A percentile compares a stretch with the other conserved stretches of the same genome.
These are phyloP conservation scores for Macrolepiota dolichaula DNA, from an alignment of 768 basidiomycete species.

Conservation along the genomic window DNA sequence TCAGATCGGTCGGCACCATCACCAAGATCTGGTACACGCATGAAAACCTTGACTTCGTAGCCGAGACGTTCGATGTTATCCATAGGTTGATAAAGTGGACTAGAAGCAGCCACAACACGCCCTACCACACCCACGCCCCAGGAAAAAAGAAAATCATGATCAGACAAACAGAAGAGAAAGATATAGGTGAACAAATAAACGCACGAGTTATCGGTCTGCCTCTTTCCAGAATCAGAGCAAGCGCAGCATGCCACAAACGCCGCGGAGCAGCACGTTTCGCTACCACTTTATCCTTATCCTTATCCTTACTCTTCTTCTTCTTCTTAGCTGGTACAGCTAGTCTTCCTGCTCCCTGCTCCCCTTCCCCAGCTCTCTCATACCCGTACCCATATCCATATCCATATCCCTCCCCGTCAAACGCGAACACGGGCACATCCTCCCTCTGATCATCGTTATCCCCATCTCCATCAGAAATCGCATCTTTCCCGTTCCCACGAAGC, in stretches of 20 bases:
- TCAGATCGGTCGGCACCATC: constrained; percentile 10
- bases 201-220: constrained; percentile 68
- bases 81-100: constrained; percentile 82
- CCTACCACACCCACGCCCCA: constrained; percentile 23
- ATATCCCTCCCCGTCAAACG: neutral
- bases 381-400: no score
- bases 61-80: constrained; percentile 68
- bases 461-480: constrained; percentile 22
- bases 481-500: constrained; percentile 12
- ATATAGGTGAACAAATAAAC: constrained; percentile 14
- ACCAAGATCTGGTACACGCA: constrained; percentile 66
- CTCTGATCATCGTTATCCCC: constrained; percentile 12
- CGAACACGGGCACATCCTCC: neutral
- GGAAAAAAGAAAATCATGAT: no score
- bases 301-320: constrained; percentile 14
- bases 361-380: constrained; percentile 15
- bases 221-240: constrained; percentile 77
- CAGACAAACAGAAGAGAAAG: neutral
- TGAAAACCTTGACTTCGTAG: constrained; percentile 69
- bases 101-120: constrained; percentile 76
- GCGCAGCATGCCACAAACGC: constrained; percentile 73
- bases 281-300: constrained; percentile 13
- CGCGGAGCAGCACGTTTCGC: constrained; percentile 13
- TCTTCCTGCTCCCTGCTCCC: constrained; percentile 7
- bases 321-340: constrained; percentile 3